Evolutionary conservation across 129 eudicot species (phyloP).

Genomic region (Helianthus annuus): HanXRQr2.0-SUNRISE NC_035436.2:47106075-47106574

Average conservation of each 20-base stretch:
- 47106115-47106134: constrained; percentile 94
- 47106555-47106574: constrained; percentile 95
- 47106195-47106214: not conserved
- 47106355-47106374: constrained; percentile 47
- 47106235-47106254: constrained; percentile 47
- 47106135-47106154: constrained; percentile 82
- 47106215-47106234: constrained; percentile 58
- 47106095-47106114: constrained; percentile 85
- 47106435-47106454: too few species aligned
- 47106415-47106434: constrained; percentile 87
- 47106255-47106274: constrained; percentile 40
- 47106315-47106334: not conserved
- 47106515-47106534: too few species aligned
- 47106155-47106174: not conserved
- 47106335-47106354: not conserved
- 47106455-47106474: too few species aligned
- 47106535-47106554: too few species aligned
- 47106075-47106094: constrained; percentile 82
- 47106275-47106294: constrained; percentile 84
- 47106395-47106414: constrained; percentile 78
- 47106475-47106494: too few species aligned
- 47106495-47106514: too few species aligned
- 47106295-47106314: not conserved
- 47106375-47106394: constrained; percentile 96
- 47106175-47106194: not conserved